Evolutionary conservation across 306 rosid species (phyloP).

Genomic region (Cucurbita argyrosperma): DNA sequence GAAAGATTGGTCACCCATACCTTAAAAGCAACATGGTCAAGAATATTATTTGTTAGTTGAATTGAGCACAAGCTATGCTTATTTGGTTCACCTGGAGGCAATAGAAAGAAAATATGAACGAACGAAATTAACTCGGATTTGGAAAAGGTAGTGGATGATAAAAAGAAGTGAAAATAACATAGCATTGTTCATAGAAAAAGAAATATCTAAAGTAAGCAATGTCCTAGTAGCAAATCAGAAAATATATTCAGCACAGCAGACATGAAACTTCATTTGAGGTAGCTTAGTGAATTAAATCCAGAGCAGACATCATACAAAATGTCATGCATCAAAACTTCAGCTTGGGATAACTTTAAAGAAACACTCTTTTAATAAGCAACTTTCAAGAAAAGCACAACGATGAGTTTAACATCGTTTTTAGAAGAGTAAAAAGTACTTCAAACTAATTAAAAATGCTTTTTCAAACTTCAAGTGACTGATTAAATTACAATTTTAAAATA

Average conservation of each 20-base stretch:
- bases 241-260: neutral
- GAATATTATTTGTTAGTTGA: constrained; percentile 43
- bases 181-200: neutral
- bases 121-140: neutral
- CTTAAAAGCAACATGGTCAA: constrained; percentile 62
- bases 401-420: neutral
- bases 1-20: constrained; percentile 16
- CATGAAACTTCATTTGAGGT: neutral
- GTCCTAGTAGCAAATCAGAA: neutral
- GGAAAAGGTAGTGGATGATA: neutral
- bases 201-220: neutral
- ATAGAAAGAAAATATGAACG: neutral
- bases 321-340: neutral
- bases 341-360: neutral
- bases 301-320: neutral
- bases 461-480: neutral
- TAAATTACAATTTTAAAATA: neutral
- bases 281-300: neutral
- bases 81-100: constrained; percentile 46
- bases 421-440: neutral
- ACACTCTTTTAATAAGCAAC: neutral
- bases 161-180: neutral
- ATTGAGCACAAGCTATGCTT: constrained; percentile 66
- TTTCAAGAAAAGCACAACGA: neutral
- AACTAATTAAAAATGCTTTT: neutral